Evolutionary conservation across 805 yeast genomes (phyloP).

Genomic region (Sugiyamaella qingdaonensis): DNA sequence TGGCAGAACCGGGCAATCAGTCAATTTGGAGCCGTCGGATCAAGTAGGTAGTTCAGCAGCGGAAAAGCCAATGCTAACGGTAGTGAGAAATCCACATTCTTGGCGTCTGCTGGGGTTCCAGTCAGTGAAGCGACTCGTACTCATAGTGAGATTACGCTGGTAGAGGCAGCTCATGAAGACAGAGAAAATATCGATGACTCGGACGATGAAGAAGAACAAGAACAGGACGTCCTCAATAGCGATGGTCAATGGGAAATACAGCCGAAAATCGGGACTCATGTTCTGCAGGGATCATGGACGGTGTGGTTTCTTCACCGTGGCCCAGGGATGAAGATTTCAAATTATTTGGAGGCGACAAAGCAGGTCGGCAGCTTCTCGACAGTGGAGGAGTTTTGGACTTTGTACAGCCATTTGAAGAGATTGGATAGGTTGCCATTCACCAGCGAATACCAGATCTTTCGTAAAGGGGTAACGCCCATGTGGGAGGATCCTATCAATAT

Average conservation of each 20-base stretch:
- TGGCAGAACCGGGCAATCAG: background rate
- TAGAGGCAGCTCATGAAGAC: background rate
- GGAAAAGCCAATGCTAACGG: background rate
- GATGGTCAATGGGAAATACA: slow-evolving; percentile 14
- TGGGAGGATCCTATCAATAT: slow-evolving; percentile 65
- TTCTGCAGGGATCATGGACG: slow-evolving; percentile 27
- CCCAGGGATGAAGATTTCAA: slow-evolving; percentile 23
- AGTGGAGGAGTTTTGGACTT: slow-evolving; percentile 97
- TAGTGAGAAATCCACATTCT: slow-evolving; percentile 21
- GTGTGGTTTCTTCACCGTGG: slow-evolving; percentile 30
- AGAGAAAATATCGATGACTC: background rate
- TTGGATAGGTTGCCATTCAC: slow-evolving; percentile 25
- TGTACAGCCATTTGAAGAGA: slow-evolving; percentile 57
- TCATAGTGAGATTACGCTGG: background rate
- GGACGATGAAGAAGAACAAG: background rate
- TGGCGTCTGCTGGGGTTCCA: slow-evolving; percentile 21
- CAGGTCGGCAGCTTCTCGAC: slow-evolving; percentile 83
- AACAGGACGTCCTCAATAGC: background rate
- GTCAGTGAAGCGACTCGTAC: background rate
- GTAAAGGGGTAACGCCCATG: slow-evolving; percentile 56
- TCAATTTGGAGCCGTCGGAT: slow-evolving; percentile 21
- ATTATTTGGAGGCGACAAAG: slow-evolving; percentile 39
- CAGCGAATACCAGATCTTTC: slow-evolving; percentile 54
- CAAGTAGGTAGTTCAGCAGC: slow-evolving; percentile 11
- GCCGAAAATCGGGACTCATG: slow-evolving; percentile 18